Base-by-base conservation (phyloP, 1,284 basidiomycete species). In the Austroboletus novae-zelandiae region DNA sequence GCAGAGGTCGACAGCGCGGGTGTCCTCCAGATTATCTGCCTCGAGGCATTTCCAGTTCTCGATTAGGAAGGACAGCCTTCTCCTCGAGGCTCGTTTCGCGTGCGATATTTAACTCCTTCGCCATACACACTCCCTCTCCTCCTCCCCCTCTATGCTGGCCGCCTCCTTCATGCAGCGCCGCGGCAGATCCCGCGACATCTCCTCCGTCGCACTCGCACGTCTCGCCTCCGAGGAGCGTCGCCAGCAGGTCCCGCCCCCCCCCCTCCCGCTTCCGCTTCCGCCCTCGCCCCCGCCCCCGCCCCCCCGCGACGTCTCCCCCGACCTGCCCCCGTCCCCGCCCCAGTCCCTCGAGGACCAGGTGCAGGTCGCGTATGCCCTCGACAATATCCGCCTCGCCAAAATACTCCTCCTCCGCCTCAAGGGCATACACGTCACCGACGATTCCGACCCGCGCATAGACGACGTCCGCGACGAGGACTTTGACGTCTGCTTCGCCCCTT, bases 381-480 rank as follows among this genome's bases (percentile, higher is more conserved):
- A 85, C 62, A 72, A 86, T 69, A 77, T 86, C 53, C 81, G 79
- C 52, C 74, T 79, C 51, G 82, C 84, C 37, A 83, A 82, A 69
- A 72, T 81, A 29, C 74, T 86, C 20, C 73, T 83, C 14, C 69
- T 86, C 48, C 74, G 76, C 34, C 76, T 84, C 56, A 77, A 79
- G 52, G 83, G 82, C 53, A 75, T 84, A 47, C 75, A 82, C 49
- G 77, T 84, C 58, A 72, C 74, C 13, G 73, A 73, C 17, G 78
- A 81, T 61, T 66, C 76, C 51, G 83, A 85, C 65, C 81, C 83
- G 1, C 76, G 81, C 45, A 83, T 85, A 47, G 80, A 75, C 31
- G 71, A 74, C 20, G 81, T 85, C 40, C 73, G 72, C 54, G 83
- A 86, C 67, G 82, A 83, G 58, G 84, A 85, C 62, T 84, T 86